These are phyloP conservation scores for Tilletia indica DNA, from an alignment of 1,284 basidiomycete genomes.

Conservation along the genomic window DNA sequence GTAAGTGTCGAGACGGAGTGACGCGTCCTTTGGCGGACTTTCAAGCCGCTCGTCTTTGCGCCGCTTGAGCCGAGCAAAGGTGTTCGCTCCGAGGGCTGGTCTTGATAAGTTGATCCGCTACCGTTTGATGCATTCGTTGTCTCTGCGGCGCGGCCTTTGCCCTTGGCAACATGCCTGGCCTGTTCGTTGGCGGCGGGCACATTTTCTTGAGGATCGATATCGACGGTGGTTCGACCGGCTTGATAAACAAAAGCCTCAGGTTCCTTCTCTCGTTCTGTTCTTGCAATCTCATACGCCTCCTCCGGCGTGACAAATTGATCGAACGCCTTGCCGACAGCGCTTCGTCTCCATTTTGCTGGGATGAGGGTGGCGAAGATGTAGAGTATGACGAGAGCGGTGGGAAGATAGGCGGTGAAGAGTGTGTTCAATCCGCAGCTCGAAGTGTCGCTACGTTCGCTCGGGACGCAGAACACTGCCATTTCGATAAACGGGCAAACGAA, in stretches of 20 bases:
- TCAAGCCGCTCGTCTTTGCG: background rate
- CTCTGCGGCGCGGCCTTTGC: background rate
- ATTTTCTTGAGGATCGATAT: background rate
- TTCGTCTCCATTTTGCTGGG: background rate
- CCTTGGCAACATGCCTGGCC: background rate
- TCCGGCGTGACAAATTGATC: slow-evolving; percentile 1
- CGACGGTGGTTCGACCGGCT: background rate
- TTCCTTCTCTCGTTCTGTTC: background rate
- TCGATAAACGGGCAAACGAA: no score
- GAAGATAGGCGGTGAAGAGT: slow-evolving; percentile 1
- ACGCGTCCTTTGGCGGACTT: background rate
- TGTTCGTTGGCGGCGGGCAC: no score
- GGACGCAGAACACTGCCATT: slow-evolving; percentile 11
- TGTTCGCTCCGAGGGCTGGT: background rate
- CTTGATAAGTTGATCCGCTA: background rate
- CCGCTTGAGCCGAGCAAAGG: background rate
- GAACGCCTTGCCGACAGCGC: background rate
- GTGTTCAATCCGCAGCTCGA: slow-evolving; percentile 1
- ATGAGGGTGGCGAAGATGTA: slow-evolving; percentile 3
- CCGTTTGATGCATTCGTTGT: background rate
- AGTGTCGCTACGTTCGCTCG: background rate
- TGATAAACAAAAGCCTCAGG: background rate
- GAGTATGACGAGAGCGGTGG: slow-evolving; percentile 13
- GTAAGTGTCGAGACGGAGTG: background rate
- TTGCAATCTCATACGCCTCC: background rate